phyloP scores from a whole-genome alignment of 495 filamentous ascomycete genomes.

The Jackrogersella minutella region DNA sequence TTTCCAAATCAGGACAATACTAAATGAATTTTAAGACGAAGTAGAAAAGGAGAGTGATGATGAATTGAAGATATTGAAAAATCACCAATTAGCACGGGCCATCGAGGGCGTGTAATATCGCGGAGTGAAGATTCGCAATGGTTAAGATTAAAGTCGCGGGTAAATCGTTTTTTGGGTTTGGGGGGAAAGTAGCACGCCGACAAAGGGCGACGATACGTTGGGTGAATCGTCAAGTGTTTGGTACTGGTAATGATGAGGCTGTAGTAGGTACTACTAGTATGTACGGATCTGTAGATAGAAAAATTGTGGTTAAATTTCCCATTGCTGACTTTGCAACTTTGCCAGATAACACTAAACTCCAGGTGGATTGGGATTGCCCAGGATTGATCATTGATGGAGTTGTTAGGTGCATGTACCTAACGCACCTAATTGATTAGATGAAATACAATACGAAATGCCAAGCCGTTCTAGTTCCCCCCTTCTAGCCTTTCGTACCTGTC shows the following conservation, averaged over 20 bases:
- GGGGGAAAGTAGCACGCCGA: conserved; percentile 18
- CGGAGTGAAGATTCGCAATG: conserved; percentile 21
- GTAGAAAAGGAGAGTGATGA: conserved; percentile 27
- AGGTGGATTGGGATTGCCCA: conserved; percentile 11
- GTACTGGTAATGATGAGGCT: conserved; percentile 28
- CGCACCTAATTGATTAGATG: neutral
- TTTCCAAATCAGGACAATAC: conserved; percentile 16
- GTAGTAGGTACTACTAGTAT: conserved; percentile 9
- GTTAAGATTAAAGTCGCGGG: conserved; percentile 8
- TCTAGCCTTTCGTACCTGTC: neutral
- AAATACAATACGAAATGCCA: neutral
- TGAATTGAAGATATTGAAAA: conserved; percentile 24
- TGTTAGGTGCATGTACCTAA: neutral
- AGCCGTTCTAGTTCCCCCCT: neutral
- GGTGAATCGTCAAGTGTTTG: conserved; percentile 4
- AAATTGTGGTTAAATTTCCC: conserved; percentile 35
- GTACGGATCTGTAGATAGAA: no score
- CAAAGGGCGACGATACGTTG: conserved; percentile 21
- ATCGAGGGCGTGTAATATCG: conserved; percentile 30
- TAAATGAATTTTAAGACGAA: conserved; percentile 19
- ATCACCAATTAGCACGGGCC: conserved; percentile 39
- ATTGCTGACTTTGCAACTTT: conserved; percentile 20
- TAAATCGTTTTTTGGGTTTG: neutral
- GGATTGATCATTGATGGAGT: neutral
- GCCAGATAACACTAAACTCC: conserved; percentile 39